phyloP scores from a whole-genome alignment of 2,329 filamentous ascomycete species.

The Fusarium proliferatum region DNA sequence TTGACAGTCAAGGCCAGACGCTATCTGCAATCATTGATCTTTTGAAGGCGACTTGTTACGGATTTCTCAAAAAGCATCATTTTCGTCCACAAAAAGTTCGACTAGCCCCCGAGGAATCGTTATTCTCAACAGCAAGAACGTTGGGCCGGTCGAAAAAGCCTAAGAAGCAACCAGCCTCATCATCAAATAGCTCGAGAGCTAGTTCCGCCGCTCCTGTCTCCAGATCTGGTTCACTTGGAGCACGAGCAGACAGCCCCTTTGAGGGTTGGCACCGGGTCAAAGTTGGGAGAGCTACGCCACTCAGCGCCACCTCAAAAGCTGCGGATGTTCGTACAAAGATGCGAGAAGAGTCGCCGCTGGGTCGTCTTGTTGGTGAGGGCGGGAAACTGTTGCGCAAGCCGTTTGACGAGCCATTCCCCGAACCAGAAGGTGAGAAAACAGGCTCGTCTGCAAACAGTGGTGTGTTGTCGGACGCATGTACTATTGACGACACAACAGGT shows the following conservation, averaged over 20 bases:
- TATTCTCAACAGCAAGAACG: constrained; percentile 42
- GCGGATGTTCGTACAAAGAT: constrained; percentile 1
- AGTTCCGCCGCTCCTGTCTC: constrained; percentile 19
- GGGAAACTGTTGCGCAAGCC: constrained; percentile 58
- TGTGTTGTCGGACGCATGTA: not conserved
- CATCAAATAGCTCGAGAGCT: constrained; percentile 24
- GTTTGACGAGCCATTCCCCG: constrained; percentile 52
- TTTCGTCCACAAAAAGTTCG: constrained; percentile 65
- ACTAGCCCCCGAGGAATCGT: constrained; percentile 35
- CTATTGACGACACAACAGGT: not conserved
- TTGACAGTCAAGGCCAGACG: constrained; percentile 59
- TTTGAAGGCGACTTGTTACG: constrained; percentile 73
- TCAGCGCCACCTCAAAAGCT: not conserved
- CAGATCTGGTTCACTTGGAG: not conserved
- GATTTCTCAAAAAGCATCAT: constrained; percentile 80
- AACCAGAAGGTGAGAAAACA: constrained; percentile 10
- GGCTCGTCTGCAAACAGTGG: not conserved
- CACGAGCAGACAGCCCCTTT: constrained; percentile 44
- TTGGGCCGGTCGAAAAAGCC: constrained; percentile 28
- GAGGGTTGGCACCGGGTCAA: constrained; percentile 54
- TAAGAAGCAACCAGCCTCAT: constrained; percentile 16
- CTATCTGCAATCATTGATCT: constrained; percentile 68
- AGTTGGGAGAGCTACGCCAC: constrained; percentile 36
- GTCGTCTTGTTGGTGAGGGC: constrained; percentile 52
- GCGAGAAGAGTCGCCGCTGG: not conserved